Base-by-base conservation (phyloP, 148 eudicot species). In the Suaeda aralocaspica region DNA sequence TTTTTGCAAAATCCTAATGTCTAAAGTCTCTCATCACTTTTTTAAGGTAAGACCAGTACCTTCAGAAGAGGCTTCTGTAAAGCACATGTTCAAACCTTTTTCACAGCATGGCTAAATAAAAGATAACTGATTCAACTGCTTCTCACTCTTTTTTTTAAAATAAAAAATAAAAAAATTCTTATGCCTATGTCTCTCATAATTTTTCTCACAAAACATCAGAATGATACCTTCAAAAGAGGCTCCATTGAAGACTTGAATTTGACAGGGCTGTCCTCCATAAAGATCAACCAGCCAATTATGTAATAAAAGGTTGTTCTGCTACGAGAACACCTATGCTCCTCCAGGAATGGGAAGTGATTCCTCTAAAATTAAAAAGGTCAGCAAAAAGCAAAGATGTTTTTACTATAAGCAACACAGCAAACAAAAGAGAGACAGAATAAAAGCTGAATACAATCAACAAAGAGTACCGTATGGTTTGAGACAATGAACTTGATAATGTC, bases 251-350 rank as follows among this genome's bases (percentile, higher is more conserved):
- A 80, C 79, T 85, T 92, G 72, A 92, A 92, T 46, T 87, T 82
- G 44, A 79, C 83, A 74, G 83, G 82, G 69, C 81, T 89, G 69
- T 92, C 97, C 70, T 89, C 97, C 85, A 89, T 83, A 78, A 92
- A 92, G 66, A 92, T 86, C 74, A 92, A 75, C 83, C 84, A 81
- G 58, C 96, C 96, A 83, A 89, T 83, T 24, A 87, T 89, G 76
- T 87, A 86, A 72, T 89, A 92, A 77, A 92, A 89, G 26, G 90
- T 87, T 39, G 97, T 92, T 80, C 97, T 89, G 88, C 92, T 87
- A 48, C 97, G 86, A 72, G 96, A 85, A 78, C 92, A 84, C 75
- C 89, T 84, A 68, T 83, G 85, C 62, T 84, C 89, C 74, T 85
- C 91, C 19, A 92, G 78, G 67, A 92, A 92, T 9, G 88, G 89